These are phyloP conservation scores for Balakata baccata DNA, from an alignment of 345 rosid species.

Conservation along the genomic window DNA sequence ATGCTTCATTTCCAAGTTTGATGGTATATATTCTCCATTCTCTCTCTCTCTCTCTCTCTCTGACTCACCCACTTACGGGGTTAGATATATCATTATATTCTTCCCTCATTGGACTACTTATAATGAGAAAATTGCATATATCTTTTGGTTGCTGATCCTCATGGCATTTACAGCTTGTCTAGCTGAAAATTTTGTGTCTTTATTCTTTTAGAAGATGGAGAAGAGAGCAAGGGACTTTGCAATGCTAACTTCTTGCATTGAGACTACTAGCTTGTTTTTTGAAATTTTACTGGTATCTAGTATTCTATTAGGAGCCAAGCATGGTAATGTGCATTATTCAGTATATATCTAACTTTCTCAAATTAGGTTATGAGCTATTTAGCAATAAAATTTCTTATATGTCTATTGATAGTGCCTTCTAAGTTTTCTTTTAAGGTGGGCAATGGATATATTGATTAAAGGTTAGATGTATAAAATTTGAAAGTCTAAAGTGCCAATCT, in stretches of 20 bases:
- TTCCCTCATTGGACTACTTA: slow-evolving; percentile 22
- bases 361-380: too few species aligned
- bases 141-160: slow-evolving; percentile 21
- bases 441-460: slow-evolving; percentile 8
- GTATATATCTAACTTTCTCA: slow-evolving; percentile 17
- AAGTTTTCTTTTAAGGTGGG: slow-evolving; percentile 18
- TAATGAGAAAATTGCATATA: slow-evolving; percentile 32
- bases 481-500: slow-evolving; percentile 15
- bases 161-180: slow-evolving; percentile 20
- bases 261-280: slow-evolving; percentile 11
- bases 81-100: slow-evolving; percentile 10
- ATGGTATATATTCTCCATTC: slow-evolving; percentile 37
- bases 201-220: slow-evolving; percentile 18
- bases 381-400: background rate
- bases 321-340: slow-evolving; percentile 3
- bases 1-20: slow-evolving; percentile 39
- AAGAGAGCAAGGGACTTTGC: slow-evolving; percentile 21
- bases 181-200: slow-evolving; percentile 15
- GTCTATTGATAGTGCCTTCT: slow-evolving; percentile 13
- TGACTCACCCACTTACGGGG: slow-evolving; percentile 6
- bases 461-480: slow-evolving; percentile 6
- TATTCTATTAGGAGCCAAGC: slow-evolving; percentile 20
- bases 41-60: background rate
- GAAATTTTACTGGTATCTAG: slow-evolving; percentile 19
- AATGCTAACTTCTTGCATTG: slow-evolving; percentile 7